phyloP scores from a whole-genome alignment of 257 asterid genomes.

The Thymus quinquecostatus region DNA sequence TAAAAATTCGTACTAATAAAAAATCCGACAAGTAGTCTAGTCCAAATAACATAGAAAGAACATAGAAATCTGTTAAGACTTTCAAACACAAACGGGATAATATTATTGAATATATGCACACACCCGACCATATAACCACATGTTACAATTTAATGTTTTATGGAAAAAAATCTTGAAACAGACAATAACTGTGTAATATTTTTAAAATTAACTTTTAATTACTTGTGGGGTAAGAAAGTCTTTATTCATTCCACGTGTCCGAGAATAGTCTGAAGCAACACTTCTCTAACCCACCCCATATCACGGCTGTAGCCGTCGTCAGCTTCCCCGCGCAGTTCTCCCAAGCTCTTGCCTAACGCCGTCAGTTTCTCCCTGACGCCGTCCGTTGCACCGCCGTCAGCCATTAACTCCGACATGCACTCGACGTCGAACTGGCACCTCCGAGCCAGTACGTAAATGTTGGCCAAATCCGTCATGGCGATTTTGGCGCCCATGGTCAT shows the following conservation, averaged over 20 bases:
- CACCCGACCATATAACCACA: no score
- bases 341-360: background rate
- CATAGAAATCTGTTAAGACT: no score
- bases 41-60: no score
- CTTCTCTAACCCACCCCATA: background rate
- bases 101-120: no score
- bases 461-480: background rate
- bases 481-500: background rate
- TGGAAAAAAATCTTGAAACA: no score
- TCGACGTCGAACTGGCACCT: background rate
- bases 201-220: no score
- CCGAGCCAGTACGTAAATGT: background rate
- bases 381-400: background rate
- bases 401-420: background rate
- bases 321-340: background rate
- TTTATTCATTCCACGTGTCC: background rate
- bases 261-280: background rate
- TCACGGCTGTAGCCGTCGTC: background rate
- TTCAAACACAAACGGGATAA: no score
- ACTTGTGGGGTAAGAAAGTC: no score
- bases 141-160: no score
- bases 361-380: background rate
- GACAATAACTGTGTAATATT: no score
- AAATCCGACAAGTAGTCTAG: no score
- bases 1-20: no score